Base-by-base conservation (phyloP, 257 asterid species). In the Penstemon eatonii region DNA sequence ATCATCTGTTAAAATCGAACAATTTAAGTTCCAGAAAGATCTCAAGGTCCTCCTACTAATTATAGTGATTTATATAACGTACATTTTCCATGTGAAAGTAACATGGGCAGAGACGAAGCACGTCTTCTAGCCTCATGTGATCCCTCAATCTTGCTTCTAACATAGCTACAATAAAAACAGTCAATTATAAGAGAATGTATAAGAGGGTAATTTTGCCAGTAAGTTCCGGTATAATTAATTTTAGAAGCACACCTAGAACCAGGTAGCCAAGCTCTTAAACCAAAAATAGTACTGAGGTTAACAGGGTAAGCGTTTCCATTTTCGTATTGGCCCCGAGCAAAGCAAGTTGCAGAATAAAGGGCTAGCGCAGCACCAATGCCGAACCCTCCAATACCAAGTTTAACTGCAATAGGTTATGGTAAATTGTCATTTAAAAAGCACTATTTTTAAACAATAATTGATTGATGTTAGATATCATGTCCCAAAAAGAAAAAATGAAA, bases 211-310 rank as follows among this genome's bases (percentile, higher is more conserved):
- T 25, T 25, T 25, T 25, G 33, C 33, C 33, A 25, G 33, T 25
- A 25, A 25, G 33, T 25, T 25, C 33, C 2, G 33, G 33, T 1
- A 25, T 25, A 25, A 25, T 2, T 25, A 25, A 25, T 25, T 25
- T 25, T 1, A 25, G 79, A 39, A 60, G 68, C 67, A 51, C 50
- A 93, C 99, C 97, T 91, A 45, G 95, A 91, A 75, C 85, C 86
- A 1, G 99, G 97, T 78, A 94, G 99, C 99, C 99, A 94, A 10
- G 96, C 95, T 15, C 97, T 94, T 64, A 94, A 84, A 76, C 99
- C 96, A 55, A 94, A 41, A 62, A 94, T 78, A 63, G 93, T 91
- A 76, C 85, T 80, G 43, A 94, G 78, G 69, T 78, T 81, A 75
- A 94, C 85, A 42, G 95, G 83, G 77, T 91, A 94, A 42, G 96